Evolutionary conservation across 2,329 filamentous ascomycete genomes (phyloP), one percentile per base, ranked within the genome.

Genomic region (Pseudophaeomoniella oleicola): DNA sequence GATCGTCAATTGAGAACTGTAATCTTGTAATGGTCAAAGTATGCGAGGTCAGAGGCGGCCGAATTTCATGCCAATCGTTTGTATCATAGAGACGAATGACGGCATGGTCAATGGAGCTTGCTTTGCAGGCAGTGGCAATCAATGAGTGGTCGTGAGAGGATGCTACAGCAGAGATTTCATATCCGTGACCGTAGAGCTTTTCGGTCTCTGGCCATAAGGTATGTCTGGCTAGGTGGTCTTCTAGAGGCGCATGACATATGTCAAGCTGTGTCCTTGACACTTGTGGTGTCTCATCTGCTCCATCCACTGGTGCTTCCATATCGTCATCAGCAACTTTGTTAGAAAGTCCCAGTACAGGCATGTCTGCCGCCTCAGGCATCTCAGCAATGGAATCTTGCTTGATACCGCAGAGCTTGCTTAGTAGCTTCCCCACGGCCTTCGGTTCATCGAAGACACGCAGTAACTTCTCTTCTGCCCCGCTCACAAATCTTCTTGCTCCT

Each of bases 391-490:
- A 51, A 2, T 45, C 40, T 10, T 45, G 43, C 36, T 62, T 56
- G 39, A 85, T 75, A 4, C 71, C 75, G 43, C 78, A 79, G 2
- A 93, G 67, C 5, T 65, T 71, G 39, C 69, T 60, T 2, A 94
- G 69, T 46, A 96, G 69, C 13, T 71, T 66, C 0, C 86, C 86
- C 6, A 93, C 82, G 4, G 81, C 80, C 52, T 76, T 81, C 4
- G 90, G 90, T 58, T 94, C 78, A 50, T 81, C 78, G 57, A 98
- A 98, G 2, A 98, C 88, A 16, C 90, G 80, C 55, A 98, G 73
- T n/a, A 98, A 73, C 60, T 98, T 98, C 64, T 98, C 90, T 46
- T 98, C 90, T 3, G 90, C 90, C 4, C 90, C 90, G 2, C 87
- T 93, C 15, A 96, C 80, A 53, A 98, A 98, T 46, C 79, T 80